Conservation (phyloP, 768 basidiomycete species). For the Russula virescens region DNA sequence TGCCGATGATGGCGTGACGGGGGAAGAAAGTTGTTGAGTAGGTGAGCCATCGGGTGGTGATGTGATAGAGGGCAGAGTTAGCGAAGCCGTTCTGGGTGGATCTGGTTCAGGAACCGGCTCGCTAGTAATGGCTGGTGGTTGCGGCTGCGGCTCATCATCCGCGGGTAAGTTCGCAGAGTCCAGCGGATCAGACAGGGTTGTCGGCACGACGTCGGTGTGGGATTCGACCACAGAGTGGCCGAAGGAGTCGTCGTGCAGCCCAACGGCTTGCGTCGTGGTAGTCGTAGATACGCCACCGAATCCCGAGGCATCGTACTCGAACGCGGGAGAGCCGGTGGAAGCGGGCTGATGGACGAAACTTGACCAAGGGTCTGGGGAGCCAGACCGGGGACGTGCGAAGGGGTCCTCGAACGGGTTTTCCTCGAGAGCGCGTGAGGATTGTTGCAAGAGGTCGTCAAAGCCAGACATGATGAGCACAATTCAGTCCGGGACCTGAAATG, state of each 20-base stretch:
- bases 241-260: not conserved
- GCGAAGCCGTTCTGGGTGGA: constrained; percentile 14
- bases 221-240: not conserved
- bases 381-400: constrained; percentile 26
- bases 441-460: constrained; percentile 29
- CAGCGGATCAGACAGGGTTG: constrained; percentile 34
- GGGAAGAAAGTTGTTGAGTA: constrained; percentile 4
- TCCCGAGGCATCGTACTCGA: constrained; percentile 18
- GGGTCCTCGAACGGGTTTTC: constrained; percentile 31
- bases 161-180: constrained; percentile 35
- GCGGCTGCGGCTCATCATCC: constrained; percentile 18
- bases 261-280: constrained; percentile 7
- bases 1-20: constrained; percentile 12
- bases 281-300: constrained; percentile 10
- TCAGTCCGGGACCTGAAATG: not conserved
- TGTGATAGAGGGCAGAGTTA: constrained; percentile 26
- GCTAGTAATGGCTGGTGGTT: constrained; percentile 26
- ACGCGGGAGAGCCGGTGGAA: constrained; percentile 1
- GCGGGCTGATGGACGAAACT: constrained; percentile 11
- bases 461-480: constrained; percentile 21
- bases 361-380: constrained; percentile 30
- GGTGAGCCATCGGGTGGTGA: not conserved
- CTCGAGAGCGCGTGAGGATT: constrained; percentile 25
- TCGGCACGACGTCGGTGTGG: not conserved
- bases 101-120: constrained; percentile 8